Base-by-base conservation (phyloP, 2,329 filamentous ascomycete species). In the Daldinia eschscholtzii region DNA sequence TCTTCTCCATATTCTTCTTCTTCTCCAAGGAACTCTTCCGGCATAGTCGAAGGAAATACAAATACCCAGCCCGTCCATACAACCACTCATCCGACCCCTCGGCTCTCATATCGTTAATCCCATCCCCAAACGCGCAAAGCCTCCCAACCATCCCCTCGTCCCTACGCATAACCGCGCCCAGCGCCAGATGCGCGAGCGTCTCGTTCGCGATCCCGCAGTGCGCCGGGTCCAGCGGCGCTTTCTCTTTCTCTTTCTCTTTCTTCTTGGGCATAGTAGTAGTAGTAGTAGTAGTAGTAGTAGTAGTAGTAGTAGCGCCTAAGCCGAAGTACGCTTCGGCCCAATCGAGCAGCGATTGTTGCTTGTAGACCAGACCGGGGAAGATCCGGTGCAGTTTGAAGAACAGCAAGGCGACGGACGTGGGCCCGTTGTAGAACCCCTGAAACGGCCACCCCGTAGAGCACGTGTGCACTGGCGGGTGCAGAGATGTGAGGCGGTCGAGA, bases 21-120 rank as follows among this genome's bases (percentile, higher is more conserved):
- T 7, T 53, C n/a, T 0, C 48, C 15, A 15, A 73, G 5, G 13
- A 41, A 67, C 10, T 66, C 57, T 53, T 50, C 23, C 85, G 86
- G 37, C 92, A 87, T 65, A 92, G 80, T 0, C 91, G 84, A 44
- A 93, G 83, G 48, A 92, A 81, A 76, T 92, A 93, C 26, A 93
- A 81, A 60, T 89, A 87, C 0, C 91, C 91, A 1, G 91, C 88
- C 10, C 89, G 85, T 5, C 91, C 91, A 76, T 90, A 89, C 5
- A 91, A 80, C 78, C 90, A 86, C 74, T 93, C 91, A 61, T 91
- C 88, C 1, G 79, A 83, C 1, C 79, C 83, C 28, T 85, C 84
- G 1, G 83, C 82, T 0, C 73, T 67, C 57, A 83, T 80, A 10
- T 82, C 77, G 56, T 83, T 84, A 53, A 87, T 83, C 6, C 77